Evolutionary conservation across 1,139 yeast species (phyloP), one percentile per base, ranked within the genome.

Genomic region (Magnusiomyces paraingens): DNA sequence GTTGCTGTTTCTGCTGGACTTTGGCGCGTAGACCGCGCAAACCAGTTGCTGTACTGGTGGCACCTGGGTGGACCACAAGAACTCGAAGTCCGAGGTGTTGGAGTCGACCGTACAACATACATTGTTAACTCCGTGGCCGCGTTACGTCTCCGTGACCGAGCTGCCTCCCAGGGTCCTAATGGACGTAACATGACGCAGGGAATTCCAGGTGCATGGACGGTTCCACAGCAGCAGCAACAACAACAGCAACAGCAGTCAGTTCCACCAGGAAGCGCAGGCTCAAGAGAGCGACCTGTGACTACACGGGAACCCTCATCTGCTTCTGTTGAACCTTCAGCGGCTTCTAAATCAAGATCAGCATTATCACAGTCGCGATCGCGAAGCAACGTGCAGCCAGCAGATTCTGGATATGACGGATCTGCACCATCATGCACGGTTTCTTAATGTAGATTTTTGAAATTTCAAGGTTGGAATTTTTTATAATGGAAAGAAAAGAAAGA

Each of bases 1-100:
- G 74, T 83, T 2, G 56, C 70, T 43, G 73, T 81, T 22, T 75
- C 83, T 5, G 73, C 83, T 1, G 96, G 96, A 1, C 55, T 70
- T 17, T 78, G 83, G 62, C 73, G 73, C 53, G 77, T 76, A 58
- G 79, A 81, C 61, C 73, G 76, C 15, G 66, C 71, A 1, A 70
- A 73, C 42, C 88, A 86, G 62, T 71, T 79, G 50, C 66, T 89
- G 52, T 83, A 80, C 62, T 89, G 97, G 97, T 73, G 74, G 61
- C 95, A 66, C 50, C 62, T 59, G 17, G 54, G 48, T 10, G 69
- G 66, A 17, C 54, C 57, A 8, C 73, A 70, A 51, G 35, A 36
- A n/a, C 15, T 45, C 8, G 20, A 21, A 6, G 15, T 45, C 8
- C 32, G 32, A 4, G 20, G 42, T 8, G 32, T 26, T 4, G 32